Percentiles rank a stretch among this genome's conserved stretches.
Conservation (phyloP, 2,329 filamentous ascomycete genomes). For the Penicillium sp. region DNA sequence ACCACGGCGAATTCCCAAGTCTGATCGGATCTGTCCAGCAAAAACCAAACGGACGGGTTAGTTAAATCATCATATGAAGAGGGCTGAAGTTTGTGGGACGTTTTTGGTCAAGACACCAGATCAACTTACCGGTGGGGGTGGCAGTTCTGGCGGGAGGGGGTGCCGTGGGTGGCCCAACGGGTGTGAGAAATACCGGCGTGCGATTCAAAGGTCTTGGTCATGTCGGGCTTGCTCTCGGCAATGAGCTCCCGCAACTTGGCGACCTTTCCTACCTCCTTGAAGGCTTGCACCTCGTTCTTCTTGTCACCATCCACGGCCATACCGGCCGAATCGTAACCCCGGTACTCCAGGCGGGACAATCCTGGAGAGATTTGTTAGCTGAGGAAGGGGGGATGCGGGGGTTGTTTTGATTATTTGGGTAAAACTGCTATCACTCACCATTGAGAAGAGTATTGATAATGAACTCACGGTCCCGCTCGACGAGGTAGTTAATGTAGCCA, state of each 20-base stretch:
- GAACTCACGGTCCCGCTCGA: constrained; percentile 97
- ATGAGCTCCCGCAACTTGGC: constrained; percentile 94
- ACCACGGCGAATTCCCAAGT: constrained; percentile 96
- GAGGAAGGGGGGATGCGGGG: constrained; percentile 1
- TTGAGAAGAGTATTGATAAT: constrained; percentile 96
- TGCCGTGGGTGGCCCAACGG: constrained; percentile 96
- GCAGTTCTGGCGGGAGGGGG: constrained; percentile 92
- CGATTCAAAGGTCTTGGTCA: constrained; percentile 92
- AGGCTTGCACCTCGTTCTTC: constrained; percentile 95
- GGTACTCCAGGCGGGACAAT: constrained; percentile 93
- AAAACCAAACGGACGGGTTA: neutral
- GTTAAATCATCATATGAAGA: neutral
- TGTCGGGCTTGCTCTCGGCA: constrained; percentile 76
- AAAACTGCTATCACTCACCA: constrained; percentile 53
- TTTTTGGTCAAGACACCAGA: neutral
- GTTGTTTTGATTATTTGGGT: neutral
- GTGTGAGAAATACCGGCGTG: constrained; percentile 99
- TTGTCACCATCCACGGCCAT: constrained; percentile 96
- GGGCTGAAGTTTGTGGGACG: neutral
- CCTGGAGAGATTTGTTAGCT: constrained; percentile 53
- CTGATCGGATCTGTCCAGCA: constrained; percentile 73
- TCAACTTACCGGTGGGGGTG: constrained; percentile 85
- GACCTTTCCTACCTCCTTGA: constrained; percentile 99
- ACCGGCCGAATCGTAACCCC: constrained; percentile 97
- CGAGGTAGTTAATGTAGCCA: constrained; percentile 98